Conservation (phyloP, 2,329 filamentous ascomycete species). For the Ramichloridium luteum region DNA sequence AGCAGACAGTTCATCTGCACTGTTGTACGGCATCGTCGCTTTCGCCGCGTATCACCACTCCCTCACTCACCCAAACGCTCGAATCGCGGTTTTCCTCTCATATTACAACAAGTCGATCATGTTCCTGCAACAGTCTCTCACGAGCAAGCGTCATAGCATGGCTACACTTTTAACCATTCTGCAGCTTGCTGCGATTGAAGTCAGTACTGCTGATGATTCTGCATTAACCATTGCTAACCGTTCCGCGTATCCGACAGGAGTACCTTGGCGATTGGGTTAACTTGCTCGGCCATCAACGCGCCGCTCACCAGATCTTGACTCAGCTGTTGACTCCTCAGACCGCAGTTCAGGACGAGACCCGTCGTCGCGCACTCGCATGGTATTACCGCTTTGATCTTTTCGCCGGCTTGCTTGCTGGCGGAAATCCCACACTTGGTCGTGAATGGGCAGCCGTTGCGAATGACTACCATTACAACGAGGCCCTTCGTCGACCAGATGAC, state of each 20-base stretch:
- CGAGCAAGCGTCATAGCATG: constrained; percentile 56
- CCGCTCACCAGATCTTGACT: constrained; percentile 69
- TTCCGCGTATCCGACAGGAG: constrained; percentile 57
- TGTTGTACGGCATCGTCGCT: constrained; percentile 75
- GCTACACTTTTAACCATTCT: constrained; percentile 76
- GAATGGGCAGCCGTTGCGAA: constrained; percentile 65
- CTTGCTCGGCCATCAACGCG: constrained; percentile 81
- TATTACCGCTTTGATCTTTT: constrained; percentile 82
- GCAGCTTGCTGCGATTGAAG: constrained; percentile 87
- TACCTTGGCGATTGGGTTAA: constrained; percentile 94
- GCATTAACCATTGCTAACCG: no score
- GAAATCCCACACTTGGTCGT: constrained; percentile 57
- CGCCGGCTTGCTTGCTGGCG: constrained; percentile 69
- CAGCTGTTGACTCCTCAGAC: constrained; percentile 66
- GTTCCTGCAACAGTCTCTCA: constrained; percentile 58
- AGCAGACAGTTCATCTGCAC: constrained; percentile 52
- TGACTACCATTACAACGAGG: constrained; percentile 50
- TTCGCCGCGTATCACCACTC: constrained; percentile 83
- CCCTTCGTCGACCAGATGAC: constrained; percentile 47
- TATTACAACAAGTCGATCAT: constrained; percentile 87
- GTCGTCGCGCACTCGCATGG: constrained; percentile 71
- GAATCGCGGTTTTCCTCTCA: constrained; percentile 67
- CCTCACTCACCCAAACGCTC: constrained; percentile 55
- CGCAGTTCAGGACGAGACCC: constrained; percentile 56
- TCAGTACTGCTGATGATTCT: no score